phyloP scores from a whole-genome alignment of 495 filamentous ascomycete genomes.

The Lophiotrema nucula region DNA sequence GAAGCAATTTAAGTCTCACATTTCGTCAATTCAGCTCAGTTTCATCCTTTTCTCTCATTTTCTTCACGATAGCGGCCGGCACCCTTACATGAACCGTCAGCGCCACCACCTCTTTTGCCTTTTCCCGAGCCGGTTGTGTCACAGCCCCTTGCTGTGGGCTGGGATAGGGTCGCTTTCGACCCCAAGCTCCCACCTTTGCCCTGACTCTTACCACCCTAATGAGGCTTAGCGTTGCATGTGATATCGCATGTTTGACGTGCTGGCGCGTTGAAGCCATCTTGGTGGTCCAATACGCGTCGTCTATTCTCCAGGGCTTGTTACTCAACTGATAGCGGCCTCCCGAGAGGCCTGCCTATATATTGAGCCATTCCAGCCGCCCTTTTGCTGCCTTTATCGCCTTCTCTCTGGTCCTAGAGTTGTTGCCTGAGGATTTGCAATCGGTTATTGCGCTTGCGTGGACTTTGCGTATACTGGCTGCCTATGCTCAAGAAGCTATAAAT shows the following conservation, averaged over 20 bases:
- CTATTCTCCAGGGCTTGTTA: conserved; percentile 2
- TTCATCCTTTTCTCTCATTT: conserved; percentile 2
- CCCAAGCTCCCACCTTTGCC: conserved; percentile 7
- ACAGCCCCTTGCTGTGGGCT: conserved; percentile 20
- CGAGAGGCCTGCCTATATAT: conserved; percentile 21
- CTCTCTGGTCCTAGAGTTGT: conserved; percentile 4
- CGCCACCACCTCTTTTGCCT: conserved; percentile 12
- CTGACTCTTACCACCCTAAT: conserved; percentile 24
- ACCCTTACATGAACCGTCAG: not conserved
- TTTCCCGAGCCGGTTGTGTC: conserved; percentile 19
- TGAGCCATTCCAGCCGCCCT: not conserved
- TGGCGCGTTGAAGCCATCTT: conserved; percentile 6
- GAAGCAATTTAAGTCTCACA: conserved; percentile 4
- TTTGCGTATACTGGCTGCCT: conserved; percentile 20
- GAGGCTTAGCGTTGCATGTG: too few species aligned
- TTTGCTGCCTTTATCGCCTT: conserved; percentile 15
- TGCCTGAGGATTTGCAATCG: conserved; percentile 21
- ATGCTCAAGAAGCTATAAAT: conserved; percentile 21
- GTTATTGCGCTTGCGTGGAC: conserved; percentile 15
- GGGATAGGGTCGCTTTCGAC: not conserved
- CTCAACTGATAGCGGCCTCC: conserved; percentile 27
- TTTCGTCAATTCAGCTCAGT: not conserved
- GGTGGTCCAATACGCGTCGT: conserved; percentile 30
- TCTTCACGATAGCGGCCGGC: not conserved
- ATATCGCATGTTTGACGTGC: conserved; percentile 22